phyloP scores from a whole-genome alignment of 2,329 filamentous ascomycete species.

The Diaporthe helianthi region DNA sequence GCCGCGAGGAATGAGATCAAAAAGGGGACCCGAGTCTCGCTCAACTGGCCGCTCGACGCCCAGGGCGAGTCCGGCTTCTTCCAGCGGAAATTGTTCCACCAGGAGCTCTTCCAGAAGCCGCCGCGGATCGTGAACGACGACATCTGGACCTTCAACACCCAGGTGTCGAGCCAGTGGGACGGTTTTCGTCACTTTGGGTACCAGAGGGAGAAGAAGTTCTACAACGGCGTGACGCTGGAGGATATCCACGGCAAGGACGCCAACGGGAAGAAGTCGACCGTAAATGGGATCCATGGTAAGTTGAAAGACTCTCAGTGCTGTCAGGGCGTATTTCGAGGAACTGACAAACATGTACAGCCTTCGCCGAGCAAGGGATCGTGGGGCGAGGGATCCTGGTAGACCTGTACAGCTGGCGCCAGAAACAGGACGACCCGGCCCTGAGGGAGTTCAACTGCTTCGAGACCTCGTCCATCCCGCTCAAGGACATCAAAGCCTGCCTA shows the following conservation, averaged over 20 bases:
- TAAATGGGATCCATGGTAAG: constrained; percentile 50
- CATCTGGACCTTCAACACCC: constrained; percentile 64
- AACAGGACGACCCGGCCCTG: constrained; percentile 42
- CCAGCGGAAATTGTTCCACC: constrained; percentile 60
- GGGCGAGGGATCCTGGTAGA: constrained; percentile 63
- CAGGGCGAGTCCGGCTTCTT: constrained; percentile 60
- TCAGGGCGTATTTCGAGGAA: background rate
- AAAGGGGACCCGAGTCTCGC: constrained; percentile 62
- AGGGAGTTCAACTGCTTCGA: constrained; percentile 44
- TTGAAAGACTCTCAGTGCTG: background rate
- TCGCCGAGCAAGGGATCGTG: constrained; percentile 61
- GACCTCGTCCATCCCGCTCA: constrained; percentile 44
- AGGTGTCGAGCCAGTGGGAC: constrained; percentile 65
- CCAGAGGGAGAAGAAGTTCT: constrained; percentile 50
- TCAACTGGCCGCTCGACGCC: constrained; percentile 67
- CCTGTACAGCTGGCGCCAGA: constrained; percentile 55
- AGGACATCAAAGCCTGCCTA: constrained; percentile 49
- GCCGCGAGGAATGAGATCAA: constrained; percentile 60
- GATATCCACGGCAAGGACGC: constrained; percentile 41
- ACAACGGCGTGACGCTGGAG: constrained; percentile 46
- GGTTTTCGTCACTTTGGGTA: constrained; percentile 60
- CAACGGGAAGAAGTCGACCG: constrained; percentile 43
- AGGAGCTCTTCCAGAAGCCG: constrained; percentile 58
- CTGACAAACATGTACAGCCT: constrained; percentile 45
- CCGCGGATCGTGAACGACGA: constrained; percentile 66